Evolutionary conservation across 495 filamentous ascomycete genomes (phyloP).

Genomic region (Venustampulla echinocandica): DNA sequence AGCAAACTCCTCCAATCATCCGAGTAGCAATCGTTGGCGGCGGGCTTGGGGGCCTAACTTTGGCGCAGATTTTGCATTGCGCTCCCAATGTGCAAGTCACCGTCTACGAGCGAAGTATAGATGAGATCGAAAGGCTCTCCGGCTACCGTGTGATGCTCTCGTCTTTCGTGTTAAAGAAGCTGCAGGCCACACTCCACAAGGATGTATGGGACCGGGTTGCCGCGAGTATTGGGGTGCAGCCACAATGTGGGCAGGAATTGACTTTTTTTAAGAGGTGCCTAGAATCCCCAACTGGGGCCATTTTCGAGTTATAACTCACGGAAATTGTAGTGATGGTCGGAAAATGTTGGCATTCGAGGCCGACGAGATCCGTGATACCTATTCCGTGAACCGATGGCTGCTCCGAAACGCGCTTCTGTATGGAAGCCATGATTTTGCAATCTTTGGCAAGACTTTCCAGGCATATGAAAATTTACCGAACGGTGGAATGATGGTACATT

Average conservation of each 20-base stretch:
- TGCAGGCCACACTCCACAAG: conserved; percentile 13
- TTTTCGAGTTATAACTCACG: neutral
- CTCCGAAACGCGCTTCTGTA: conserved; percentile 18
- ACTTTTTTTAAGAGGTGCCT: conserved; percentile 12
- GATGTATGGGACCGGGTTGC: conserved; percentile 9
- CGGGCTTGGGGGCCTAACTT: conserved; percentile 16
- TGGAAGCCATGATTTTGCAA: conserved; percentile 21
- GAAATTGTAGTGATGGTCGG: conserved; percentile 4
- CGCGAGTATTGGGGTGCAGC: conserved; percentile 13
- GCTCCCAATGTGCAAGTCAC: conserved; percentile 17
- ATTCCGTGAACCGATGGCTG: conserved; percentile 16
- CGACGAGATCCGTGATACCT: conserved; percentile 11
- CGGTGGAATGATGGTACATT: conserved; percentile 25
- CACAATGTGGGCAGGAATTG: conserved; percentile 12
- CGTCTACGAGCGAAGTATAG: conserved; percentile 13
- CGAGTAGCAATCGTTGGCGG: conserved; percentile 16
- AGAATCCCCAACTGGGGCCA: neutral
- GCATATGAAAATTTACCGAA: conserved; percentile 22
- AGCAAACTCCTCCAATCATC: conserved; percentile 4
- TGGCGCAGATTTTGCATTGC: conserved; percentile 14
- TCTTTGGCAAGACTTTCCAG: conserved; percentile 29
- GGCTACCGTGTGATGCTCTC: conserved; percentile 21
- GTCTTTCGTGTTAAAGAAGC: conserved; percentile 9
- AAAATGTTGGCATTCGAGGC: conserved; percentile 13
- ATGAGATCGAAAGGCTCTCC: conserved; percentile 9